Evolutionary conservation across 1,139 yeast genomes (phyloP), one percentile per base, ranked within the genome.

Genomic region (Tardiomyces depauwii): DNA sequence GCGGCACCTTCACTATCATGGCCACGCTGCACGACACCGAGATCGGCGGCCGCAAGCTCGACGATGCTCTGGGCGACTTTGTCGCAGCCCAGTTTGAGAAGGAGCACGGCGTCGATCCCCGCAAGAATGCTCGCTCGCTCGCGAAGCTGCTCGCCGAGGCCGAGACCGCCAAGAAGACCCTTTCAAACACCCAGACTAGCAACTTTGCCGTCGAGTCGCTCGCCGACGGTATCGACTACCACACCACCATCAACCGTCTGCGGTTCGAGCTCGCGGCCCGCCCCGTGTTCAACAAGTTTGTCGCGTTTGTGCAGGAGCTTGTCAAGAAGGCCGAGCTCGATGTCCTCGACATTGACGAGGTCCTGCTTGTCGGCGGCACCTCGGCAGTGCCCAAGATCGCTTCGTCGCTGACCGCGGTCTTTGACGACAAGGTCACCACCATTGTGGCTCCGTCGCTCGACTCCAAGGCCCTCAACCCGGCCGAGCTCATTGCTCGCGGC

Each of bases 31-130:
- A 89, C 63, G 84, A 86, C 65, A 73, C 73, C 59, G 80, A 78
- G 47, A 76, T 93, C 53, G 97, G 98, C 62, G 98, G 99, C 64
- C 82, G 78, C 60, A 72, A 78, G 62, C 76, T 91, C 57, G 98
- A 91, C 64, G 79, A 74, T 49, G 82, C 87, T 36, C 74, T 91
- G 54, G 75, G 82, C 57, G 94, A 87, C 60, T 81, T 72, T 68
- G 84, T 91, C 57, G 93, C 96, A 51, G 84, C 83, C 68, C 98
- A 91, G 67, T 91, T 93, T 66, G 82, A 88, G 73, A 87, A 88
- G 77, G 87, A 88, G 70, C 77, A 72, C 72, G 75, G 82, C 64
- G 73, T 80, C 48, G 82, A 89, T 68, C 95, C 97, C 61, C 79
- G 84, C 68, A 73, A 71, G 51, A 86, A 79, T 58, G 80, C 82